Percentiles rank a stretch among this genome's conserved stretches.
These are phyloP conservation scores for Cladorrhinum samala DNA, from an alignment of 495 filamentous ascomycete genomes.

Conservation along the genomic window DNA sequence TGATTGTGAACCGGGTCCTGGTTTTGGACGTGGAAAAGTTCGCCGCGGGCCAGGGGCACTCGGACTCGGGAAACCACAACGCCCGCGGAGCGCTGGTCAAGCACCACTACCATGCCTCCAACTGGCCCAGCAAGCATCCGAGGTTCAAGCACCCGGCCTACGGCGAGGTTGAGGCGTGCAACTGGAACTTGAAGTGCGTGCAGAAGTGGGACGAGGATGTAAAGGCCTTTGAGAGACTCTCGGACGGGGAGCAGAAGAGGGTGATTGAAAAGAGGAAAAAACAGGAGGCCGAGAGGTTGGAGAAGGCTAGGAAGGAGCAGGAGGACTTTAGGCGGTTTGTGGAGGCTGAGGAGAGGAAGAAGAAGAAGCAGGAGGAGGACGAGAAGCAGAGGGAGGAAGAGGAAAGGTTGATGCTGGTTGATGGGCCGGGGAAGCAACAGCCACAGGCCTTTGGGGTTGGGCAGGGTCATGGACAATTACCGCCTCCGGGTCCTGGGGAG, in stretches of 20 bases:
- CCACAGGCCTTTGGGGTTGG: background rate
- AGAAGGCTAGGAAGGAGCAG: slow-evolving; percentile 2
- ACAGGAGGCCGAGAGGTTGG: background rate
- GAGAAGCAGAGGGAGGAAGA: slow-evolving; percentile 11
- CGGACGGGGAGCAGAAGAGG: slow-evolving; percentile 38
- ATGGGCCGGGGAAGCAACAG: too few relatives aligned
- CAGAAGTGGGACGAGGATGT: slow-evolving; percentile 48
- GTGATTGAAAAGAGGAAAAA: slow-evolving; percentile 32
- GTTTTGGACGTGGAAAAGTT: slow-evolving; percentile 59
- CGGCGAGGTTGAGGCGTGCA: slow-evolving; percentile 56
- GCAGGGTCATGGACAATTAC: background rate
- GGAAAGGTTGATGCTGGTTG: background rate
- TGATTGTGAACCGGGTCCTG: slow-evolving; percentile 46
- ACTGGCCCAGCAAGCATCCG: slow-evolving; percentile 52
- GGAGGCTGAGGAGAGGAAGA: slow-evolving; percentile 6
- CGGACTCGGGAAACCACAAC: slow-evolving; percentile 54
- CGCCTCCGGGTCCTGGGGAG: too few relatives aligned
- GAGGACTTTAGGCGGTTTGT: slow-evolving; percentile 11
- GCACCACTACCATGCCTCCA: slow-evolving; percentile 57
- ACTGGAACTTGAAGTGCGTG: slow-evolving; percentile 54
- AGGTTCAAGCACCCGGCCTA: slow-evolving; percentile 53
- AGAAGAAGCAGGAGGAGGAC: slow-evolving; percentile 15
- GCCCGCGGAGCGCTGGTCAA: slow-evolving; percentile 50
- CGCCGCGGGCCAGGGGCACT: slow-evolving; percentile 57
- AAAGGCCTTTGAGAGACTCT: slow-evolving; percentile 37